These are phyloP conservation scores for Acanthamoeba lenticulata DNA, from an alignment of 208 protist species.

Conservation along the genomic window DNA sequence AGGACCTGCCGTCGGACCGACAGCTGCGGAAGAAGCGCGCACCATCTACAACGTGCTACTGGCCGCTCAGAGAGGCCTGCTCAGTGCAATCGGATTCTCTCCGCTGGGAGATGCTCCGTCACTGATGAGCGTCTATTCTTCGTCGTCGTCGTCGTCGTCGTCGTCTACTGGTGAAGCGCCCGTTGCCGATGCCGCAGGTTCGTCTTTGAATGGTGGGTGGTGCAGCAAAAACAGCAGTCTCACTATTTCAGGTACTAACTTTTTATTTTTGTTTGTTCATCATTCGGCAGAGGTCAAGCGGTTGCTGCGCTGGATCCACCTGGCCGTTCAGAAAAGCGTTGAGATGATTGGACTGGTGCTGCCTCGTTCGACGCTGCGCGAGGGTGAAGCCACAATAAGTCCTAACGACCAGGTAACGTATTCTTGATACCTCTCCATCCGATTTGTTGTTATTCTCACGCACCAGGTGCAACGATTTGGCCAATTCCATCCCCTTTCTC, in stretches of 20 bases:
- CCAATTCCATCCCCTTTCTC: background rate
- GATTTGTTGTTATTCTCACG: background rate
- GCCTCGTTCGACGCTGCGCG: background rate
- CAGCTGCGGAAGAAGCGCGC: constrained; percentile 6
- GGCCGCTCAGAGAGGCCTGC: background rate
- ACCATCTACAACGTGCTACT: constrained; percentile 44
- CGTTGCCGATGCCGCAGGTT: no score
- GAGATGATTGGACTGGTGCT: background rate
- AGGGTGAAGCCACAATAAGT: background rate
- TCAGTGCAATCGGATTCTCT: background rate
- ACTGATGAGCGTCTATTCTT: background rate
- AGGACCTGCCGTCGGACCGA: background rate
- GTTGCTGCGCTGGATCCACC: background rate
- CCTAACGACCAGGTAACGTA: background rate
- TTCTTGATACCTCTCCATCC: background rate
- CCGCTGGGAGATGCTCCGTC: background rate
- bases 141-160: no score
- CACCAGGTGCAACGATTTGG: background rate
- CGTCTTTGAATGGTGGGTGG: background rate
- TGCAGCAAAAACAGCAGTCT: background rate
- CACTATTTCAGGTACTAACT: background rate
- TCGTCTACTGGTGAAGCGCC: no score
- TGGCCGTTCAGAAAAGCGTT: background rate
- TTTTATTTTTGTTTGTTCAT: background rate
- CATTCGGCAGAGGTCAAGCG: background rate